Conservation (phyloP, 305 asterid species). For the Rubia balearica region DNA sequence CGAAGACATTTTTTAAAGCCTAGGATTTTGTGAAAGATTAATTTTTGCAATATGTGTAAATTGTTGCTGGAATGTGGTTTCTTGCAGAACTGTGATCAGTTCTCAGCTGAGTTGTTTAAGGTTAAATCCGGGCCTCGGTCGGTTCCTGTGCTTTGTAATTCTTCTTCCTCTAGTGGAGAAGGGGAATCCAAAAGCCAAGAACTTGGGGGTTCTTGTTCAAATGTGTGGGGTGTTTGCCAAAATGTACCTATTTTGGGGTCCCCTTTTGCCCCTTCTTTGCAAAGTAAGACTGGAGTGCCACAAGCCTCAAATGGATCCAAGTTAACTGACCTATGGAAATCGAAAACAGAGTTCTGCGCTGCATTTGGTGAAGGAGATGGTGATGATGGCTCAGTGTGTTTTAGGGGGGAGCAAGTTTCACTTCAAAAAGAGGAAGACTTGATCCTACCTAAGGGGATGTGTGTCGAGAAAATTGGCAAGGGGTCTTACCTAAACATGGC, state of each 20-base stretch:
- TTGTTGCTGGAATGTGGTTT: conserved; percentile 1
- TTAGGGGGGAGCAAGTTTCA: conserved; percentile 45
- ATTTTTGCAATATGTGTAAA: not conserved
- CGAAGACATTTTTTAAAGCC: not conserved
- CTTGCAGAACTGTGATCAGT: conserved; percentile 74
- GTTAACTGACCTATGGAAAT: conserved; percentile 74
- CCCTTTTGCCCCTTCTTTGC: conserved; percentile 75
- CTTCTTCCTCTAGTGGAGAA: conserved; percentile 37
- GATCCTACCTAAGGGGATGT: conserved; percentile 56
- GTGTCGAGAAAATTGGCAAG: conserved; percentile 72
- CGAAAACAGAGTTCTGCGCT: conserved; percentile 58
- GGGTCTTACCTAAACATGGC: conserved; percentile 79
- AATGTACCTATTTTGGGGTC: conserved; percentile 47
- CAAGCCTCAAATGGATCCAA: conserved; percentile 44
- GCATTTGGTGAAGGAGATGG: conserved; percentile 51
- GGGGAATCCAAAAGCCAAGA: conserved; percentile 33
- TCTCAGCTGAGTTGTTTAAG: conserved; percentile 66
- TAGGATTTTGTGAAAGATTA: not conserved
- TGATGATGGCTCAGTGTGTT: conserved; percentile 49
- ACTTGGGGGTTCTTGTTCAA: conserved; percentile 53
- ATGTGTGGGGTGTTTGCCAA: conserved; percentile 69
- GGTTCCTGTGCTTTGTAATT: conserved; percentile 74
- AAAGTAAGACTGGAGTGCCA: conserved; percentile 41
- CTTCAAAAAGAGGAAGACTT: conserved; percentile 37
- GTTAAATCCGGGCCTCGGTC: conserved; percentile 35